Evolutionary conservation across 805 yeast genomes (phyloP).

Genomic region (Starmerella davenportii): DNA sequence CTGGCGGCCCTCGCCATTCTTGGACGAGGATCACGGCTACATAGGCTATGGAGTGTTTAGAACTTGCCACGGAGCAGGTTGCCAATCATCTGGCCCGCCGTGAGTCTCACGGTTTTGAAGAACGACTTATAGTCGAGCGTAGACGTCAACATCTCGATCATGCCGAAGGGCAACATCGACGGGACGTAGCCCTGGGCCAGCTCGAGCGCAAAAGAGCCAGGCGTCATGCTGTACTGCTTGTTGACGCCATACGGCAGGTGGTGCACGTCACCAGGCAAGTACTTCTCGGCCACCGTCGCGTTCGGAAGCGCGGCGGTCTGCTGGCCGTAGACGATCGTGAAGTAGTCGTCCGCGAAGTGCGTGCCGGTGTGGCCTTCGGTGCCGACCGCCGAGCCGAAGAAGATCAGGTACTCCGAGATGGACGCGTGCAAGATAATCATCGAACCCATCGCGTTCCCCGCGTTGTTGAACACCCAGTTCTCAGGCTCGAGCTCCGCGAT

Average conservation of each 20-base stretch:
- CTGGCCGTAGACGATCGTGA: slow-evolving; percentile 69
- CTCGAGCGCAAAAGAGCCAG: slow-evolving; percentile 74
- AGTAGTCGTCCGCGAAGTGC: slow-evolving; percentile 94
- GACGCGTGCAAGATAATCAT: slow-evolving; percentile 94
- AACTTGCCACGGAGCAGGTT: slow-evolving; percentile 57
- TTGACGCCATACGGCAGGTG: slow-evolving; percentile 53
- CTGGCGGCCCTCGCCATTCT: too few species aligned
- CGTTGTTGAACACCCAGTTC: slow-evolving; percentile 93
- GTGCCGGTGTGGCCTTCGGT: slow-evolving; percentile 94
- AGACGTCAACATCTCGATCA: slow-evolving; percentile 58
- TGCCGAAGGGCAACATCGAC: slow-evolving; percentile 91
- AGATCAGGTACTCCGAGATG: slow-evolving; percentile 73
- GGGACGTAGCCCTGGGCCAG: slow-evolving; percentile 99
- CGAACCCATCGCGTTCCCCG: slow-evolving; percentile 93
- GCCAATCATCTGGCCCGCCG: slow-evolving; percentile 60
- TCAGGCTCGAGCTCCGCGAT: slow-evolving; percentile 56
- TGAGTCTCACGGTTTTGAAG: slow-evolving; percentile 47
- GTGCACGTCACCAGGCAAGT: slow-evolving; percentile 73
- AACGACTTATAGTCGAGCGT: slow-evolving; percentile 65
- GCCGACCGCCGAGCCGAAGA: slow-evolving; percentile 85
- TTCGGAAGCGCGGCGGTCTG: slow-evolving; percentile 57
- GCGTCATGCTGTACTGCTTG: slow-evolving; percentile 76
- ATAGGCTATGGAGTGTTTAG: too few species aligned
- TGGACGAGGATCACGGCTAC: too few species aligned
- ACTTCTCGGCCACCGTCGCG: slow-evolving; percentile 48